Evolutionary conservation across 129 eudicot genomes (phyloP).

Genomic region (Ambrosia artemisiifolia): DNA sequence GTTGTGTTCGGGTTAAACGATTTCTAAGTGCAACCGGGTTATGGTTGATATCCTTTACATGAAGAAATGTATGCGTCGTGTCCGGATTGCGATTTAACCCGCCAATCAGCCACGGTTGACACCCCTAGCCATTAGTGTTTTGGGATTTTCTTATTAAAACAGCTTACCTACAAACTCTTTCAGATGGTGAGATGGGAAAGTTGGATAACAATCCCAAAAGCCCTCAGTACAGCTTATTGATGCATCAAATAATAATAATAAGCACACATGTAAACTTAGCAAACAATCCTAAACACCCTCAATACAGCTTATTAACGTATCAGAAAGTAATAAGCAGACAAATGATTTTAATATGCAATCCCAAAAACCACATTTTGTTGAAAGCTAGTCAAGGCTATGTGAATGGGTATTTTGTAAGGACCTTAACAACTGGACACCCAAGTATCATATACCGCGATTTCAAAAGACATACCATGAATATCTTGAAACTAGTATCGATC

Average conservation of each 20-base stretch:
- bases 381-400: not conserved
- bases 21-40: no score
- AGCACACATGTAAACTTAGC: no score
- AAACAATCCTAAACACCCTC: no score
- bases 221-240: not conserved
- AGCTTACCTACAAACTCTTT: not conserved
- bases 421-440: not conserved
- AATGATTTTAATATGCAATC: not conserved
- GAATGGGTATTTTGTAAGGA: not conserved
- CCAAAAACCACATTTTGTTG: not conserved
- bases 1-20: no score
- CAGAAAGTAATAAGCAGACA: not conserved
- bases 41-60: no score
- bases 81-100: no score
- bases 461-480: no score
- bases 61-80: no score
- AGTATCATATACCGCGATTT: no score
- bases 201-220: constrained; percentile 1
- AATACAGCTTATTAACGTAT: no score
- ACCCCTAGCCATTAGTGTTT: not conserved
- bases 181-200: not conserved
- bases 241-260: no score
- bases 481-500: not conserved
- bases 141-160: not conserved
- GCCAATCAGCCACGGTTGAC: no score